These are phyloP conservation scores for Linnemannia zychae DNA, from an alignment of 192 early-diverging fungal species.

Conservation along the genomic window DNA sequence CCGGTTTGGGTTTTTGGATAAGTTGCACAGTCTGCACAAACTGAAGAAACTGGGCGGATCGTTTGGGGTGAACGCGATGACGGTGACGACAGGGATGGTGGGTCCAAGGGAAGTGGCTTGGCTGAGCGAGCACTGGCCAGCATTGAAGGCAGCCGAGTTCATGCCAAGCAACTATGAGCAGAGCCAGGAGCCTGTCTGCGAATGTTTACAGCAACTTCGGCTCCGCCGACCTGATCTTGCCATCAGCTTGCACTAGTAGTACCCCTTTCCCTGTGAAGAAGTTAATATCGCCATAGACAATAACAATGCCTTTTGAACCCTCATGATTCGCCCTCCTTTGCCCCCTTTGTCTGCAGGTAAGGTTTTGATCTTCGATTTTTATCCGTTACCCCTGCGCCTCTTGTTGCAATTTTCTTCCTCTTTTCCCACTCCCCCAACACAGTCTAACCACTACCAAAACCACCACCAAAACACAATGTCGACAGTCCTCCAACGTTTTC, in stretches of 20 bases:
- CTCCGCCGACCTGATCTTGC: background rate
- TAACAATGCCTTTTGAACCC: no score
- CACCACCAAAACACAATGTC: background rate
- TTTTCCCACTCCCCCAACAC: background rate
- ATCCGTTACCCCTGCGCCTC: no score
- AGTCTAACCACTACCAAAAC: background rate
- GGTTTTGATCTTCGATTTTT: no score
- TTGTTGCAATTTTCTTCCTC: background rate
- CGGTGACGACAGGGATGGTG: background rate
- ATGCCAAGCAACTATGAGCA: background rate
- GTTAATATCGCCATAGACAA: no score
- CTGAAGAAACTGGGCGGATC: constrained; percentile 12
- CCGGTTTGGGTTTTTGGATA: background rate
- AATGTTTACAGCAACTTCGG: background rate
- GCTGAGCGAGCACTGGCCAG: constrained; percentile 8
- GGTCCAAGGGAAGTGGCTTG: constrained; percentile 7
- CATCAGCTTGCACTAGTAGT: background rate
- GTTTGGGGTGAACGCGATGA: background rate
- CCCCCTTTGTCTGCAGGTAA: no score
- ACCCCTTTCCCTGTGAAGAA: no score
- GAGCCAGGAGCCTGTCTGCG: background rate
- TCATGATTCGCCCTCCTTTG: no score
- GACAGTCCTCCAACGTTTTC: background rate
- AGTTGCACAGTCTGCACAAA: background rate
- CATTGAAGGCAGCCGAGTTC: constrained; percentile 1